Conservation (phyloP, 2,329 filamentous ascomycete species). For the Conoideocrella luteorostrata region DNA sequence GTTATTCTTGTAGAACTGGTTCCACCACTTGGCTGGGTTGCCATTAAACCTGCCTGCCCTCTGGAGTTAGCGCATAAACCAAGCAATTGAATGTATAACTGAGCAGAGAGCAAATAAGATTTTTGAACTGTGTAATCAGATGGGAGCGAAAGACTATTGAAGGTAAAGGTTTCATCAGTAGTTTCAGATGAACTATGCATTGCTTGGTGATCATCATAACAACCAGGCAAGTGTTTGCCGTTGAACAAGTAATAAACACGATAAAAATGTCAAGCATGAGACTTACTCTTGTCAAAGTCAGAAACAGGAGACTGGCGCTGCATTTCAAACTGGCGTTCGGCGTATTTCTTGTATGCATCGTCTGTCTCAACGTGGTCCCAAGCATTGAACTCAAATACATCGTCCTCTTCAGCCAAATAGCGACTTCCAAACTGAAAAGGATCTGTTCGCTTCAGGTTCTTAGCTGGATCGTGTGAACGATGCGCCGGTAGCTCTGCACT, state of each 20-base stretch:
- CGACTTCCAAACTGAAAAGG: slow-evolving; percentile 95
- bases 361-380: slow-evolving; percentile 98
- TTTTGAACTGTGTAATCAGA: slow-evolving; percentile 46
- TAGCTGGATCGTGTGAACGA: slow-evolving; percentile 62
- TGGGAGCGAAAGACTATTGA: slow-evolving; percentile 64
- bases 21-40: slow-evolving; percentile 95
- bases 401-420: slow-evolving; percentile 72
- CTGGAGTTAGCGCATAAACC: slow-evolving; percentile 30
- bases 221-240: slow-evolving; percentile 20
- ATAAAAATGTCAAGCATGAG: slow-evolving; percentile 2
- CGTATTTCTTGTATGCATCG: slow-evolving; percentile 77
- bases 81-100: slow-evolving; percentile 2
- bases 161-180: slow-evolving; percentile 52
- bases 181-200: slow-evolving; percentile 68
- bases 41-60: slow-evolving; percentile 70
- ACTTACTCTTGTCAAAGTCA: slow-evolving; percentile 82
- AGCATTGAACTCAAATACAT: slow-evolving; percentile 96
- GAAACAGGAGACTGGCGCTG: slow-evolving; percentile 83
- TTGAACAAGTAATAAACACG: neutral
- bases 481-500: slow-evolving; percentile 42
- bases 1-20: slow-evolving; percentile 97
- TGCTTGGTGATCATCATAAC: slow-evolving; percentile 49
- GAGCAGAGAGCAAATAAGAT: slow-evolving; percentile 4
- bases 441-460: slow-evolving; percentile 80
- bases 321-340: slow-evolving; percentile 74